A percentile compares a stretch with the other conserved stretches of the same genome.
phyloP scores from a whole-genome alignment of 257 asterid species.

The Jaltomata sinuosa region DNA sequence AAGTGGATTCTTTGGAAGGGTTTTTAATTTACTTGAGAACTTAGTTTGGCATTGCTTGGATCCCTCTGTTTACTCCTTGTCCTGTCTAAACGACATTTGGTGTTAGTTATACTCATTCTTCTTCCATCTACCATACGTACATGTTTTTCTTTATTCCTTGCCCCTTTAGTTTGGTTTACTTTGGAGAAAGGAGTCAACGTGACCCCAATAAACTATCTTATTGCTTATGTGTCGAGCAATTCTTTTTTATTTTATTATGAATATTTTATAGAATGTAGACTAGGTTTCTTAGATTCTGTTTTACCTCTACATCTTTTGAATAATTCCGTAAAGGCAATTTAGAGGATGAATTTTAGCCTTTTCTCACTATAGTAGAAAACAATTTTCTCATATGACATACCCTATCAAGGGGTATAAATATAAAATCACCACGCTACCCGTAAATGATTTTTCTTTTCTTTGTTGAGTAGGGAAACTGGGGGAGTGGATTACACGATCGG shows the following conservation, averaged over 20 bases:
- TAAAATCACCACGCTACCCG: too few relatives aligned
- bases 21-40: constrained; percentile 19
- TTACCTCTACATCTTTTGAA: neutral
- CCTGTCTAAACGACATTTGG: neutral
- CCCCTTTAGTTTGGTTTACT: neutral
- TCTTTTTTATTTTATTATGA: neutral
- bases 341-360: too few relatives aligned
- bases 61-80: constrained; percentile 13
- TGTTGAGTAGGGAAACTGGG: too few relatives aligned
- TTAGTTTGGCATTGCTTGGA: constrained; percentile 8
- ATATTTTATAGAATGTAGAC: neutral
- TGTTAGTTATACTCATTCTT: neutral
- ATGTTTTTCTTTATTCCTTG: neutral
- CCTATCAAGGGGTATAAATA: too few relatives aligned
- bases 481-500: too few relatives aligned
- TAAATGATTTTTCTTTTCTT: too few relatives aligned
- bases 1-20: constrained; percentile 7
- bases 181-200: neutral
- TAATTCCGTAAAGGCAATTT: too few relatives aligned
- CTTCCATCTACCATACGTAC: neutral
- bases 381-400: too few relatives aligned
- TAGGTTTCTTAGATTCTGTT: neutral
- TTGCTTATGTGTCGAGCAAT: neutral
- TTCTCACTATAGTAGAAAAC: too few relatives aligned
- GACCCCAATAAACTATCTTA: neutral